Evolutionary conservation across 2,329 filamentous ascomycete genomes (phyloP).

Genomic region (Epicoccum sorghinum): DNA sequence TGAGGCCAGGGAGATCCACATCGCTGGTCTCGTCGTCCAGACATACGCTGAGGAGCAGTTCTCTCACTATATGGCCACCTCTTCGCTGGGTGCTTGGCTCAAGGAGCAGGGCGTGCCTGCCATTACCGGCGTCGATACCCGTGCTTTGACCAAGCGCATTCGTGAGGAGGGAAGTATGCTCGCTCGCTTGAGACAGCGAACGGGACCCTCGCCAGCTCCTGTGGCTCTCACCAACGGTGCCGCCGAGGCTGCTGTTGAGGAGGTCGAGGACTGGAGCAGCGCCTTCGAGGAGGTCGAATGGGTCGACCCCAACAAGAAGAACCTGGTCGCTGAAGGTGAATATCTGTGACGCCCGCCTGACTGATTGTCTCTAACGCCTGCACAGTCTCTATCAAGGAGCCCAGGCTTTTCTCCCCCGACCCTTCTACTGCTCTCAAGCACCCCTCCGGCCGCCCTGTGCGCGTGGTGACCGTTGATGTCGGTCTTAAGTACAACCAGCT

Average conservation of each 20-base stretch:
- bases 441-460: constrained; percentile 83
- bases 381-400: constrained; percentile 84
- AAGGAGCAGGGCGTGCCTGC: constrained; percentile 95
- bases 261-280: constrained; percentile 51
- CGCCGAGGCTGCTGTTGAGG: constrained; percentile 43
- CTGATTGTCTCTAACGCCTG: constrained; percentile 28
- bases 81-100: constrained; percentile 91
- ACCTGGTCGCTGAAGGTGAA: constrained; percentile 93
- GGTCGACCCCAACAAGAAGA: constrained; percentile 90
- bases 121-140: constrained; percentile 93
- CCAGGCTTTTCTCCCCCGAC: constrained; percentile 83
- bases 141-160: constrained; percentile 92
- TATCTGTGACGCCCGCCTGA: constrained; percentile 9
- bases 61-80: constrained; percentile 90
- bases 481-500: constrained; percentile 99
- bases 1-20: constrained; percentile 90
- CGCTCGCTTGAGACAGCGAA: constrained; percentile 82
- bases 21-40: constrained; percentile 87
- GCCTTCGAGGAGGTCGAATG: constrained; percentile 84
- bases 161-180: constrained; percentile 95
- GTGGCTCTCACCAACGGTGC: constrained; percentile 48
- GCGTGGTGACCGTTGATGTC: constrained; percentile 92
- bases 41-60: constrained; percentile 94
- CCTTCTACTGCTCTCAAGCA: constrained; percentile 76
- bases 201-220: constrained; percentile 46